Conservation (phyloP, 108 stramenopile genomes). For the Bacterosira constricta region DNA sequence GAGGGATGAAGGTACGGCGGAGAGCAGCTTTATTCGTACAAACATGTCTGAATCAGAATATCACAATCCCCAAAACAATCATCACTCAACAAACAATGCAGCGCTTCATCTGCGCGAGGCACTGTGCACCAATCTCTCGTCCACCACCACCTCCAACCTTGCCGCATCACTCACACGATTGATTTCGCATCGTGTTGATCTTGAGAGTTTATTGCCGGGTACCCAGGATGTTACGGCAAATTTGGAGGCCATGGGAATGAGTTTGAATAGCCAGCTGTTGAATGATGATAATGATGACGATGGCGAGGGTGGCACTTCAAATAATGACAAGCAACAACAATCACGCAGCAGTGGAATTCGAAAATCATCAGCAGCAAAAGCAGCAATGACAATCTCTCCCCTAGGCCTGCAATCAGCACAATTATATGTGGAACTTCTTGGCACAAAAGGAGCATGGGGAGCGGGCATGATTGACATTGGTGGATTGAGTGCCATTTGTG, state of each 20-base stretch:
- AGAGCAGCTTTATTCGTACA: too few relatives aligned
- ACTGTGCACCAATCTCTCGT: slow-evolving; percentile 19
- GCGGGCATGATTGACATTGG: slow-evolving; percentile 71
- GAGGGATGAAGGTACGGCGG: too few relatives aligned
- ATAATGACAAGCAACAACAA: neutral
- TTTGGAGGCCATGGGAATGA: slow-evolving; percentile 47
- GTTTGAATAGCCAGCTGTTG: neutral
- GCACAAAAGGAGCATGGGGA: slow-evolving; percentile 67
- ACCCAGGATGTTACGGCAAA: slow-evolving; percentile 69
- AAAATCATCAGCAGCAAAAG: neutral
- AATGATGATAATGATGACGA: neutral
- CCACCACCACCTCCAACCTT: slow-evolving; percentile 30
- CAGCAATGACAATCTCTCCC: slow-evolving; percentile 55
- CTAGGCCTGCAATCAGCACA: slow-evolving; percentile 49
- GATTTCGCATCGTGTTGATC: slow-evolving; percentile 56
- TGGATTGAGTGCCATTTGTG: slow-evolving; percentile 57
- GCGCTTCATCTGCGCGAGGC: slow-evolving; percentile 17
- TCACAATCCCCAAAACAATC: neutral
- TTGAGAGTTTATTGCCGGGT: slow-evolving; percentile 48
- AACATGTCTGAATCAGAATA: too few relatives aligned
- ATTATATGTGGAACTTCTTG: slow-evolving; percentile 62
- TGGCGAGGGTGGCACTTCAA: neutral
- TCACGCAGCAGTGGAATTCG: neutral
- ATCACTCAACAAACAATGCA: neutral
- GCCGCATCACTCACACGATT: slow-evolving; percentile 34